These are phyloP conservation scores for Chlorella sorokiniana DNA, from an alignment of 139 green algal genomes.

Conservation along the genomic window DNA sequence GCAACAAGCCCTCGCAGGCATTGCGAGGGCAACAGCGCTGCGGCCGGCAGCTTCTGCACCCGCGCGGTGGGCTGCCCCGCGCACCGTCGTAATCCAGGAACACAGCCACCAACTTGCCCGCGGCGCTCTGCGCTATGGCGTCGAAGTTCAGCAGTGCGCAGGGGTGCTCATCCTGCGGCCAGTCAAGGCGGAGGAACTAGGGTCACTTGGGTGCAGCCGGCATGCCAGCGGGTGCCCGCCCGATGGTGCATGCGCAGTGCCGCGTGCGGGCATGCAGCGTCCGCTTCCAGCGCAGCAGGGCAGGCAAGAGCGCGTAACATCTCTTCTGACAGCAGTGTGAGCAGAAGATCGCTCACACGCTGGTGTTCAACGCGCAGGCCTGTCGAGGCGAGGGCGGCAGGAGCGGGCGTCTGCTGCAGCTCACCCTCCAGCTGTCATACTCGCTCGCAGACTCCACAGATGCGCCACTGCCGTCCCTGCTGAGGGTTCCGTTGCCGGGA, in stretches of 20 bases:
- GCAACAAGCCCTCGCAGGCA: too few species aligned
- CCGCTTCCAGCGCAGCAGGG: too few species aligned
- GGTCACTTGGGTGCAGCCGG: not conserved
- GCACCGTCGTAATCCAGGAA: slow-evolving; percentile 97
- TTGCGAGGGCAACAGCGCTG: too few species aligned
- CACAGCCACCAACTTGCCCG: slow-evolving; percentile 84
- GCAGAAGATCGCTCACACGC: too few species aligned
- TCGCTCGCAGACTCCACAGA: slow-evolving; percentile 4
- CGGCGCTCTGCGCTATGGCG: slow-evolving; percentile 45
- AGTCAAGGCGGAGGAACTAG: not conserved
- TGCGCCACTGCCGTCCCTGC: not conserved
- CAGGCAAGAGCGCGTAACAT: too few species aligned
- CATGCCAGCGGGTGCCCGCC: too few species aligned
- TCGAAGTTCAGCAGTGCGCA: slow-evolving; percentile 68
- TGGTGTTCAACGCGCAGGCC: too few species aligned
- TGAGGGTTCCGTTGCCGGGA: not conserved
- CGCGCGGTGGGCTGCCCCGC: not conserved
- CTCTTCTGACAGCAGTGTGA: too few species aligned
- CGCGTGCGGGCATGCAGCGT: too few species aligned
- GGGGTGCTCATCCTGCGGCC: slow-evolving; percentile 66
- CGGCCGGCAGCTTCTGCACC: not conserved
- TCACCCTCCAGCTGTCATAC: slow-evolving; percentile 26
- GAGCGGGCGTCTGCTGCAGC: not conserved
- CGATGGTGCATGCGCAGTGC: too few species aligned
- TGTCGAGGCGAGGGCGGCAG: not conserved